Conservation (phyloP, 352 stramenopile species). For the Pythium rishiriense region DNA sequence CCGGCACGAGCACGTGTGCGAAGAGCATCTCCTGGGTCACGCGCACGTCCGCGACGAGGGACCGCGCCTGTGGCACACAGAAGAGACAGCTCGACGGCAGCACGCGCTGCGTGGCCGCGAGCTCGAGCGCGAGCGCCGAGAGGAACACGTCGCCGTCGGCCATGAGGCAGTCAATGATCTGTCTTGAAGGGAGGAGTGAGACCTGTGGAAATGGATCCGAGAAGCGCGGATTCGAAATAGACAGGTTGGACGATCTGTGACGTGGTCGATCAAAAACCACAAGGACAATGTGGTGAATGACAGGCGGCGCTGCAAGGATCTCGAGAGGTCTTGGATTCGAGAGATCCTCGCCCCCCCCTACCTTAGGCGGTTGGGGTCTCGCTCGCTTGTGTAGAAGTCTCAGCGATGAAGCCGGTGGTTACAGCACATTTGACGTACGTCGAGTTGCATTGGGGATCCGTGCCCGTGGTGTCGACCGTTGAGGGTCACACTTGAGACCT, state of each 20-base stretch:
- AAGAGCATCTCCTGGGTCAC: constrained; percentile 48
- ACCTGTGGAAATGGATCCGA: constrained; percentile 1
- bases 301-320: too few relatives aligned
- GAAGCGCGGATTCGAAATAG: background rate
- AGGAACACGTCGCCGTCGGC: constrained; percentile 41
- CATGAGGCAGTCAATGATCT: background rate
- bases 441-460: too few relatives aligned
- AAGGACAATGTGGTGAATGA: background rate
- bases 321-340: too few relatives aligned
- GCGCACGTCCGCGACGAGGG: constrained; percentile 44
- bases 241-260: background rate
- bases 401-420: too few relatives aligned
- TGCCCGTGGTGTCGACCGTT: too few relatives aligned
- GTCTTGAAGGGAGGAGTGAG: constrained; percentile 8
- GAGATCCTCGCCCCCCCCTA: too few relatives aligned
- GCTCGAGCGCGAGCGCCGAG: constrained; percentile 37
- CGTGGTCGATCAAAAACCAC: background rate
- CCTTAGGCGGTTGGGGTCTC: too few relatives aligned
- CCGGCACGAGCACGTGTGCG: constrained; percentile 56
- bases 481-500: too few relatives aligned
- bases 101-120: constrained; percentile 55
- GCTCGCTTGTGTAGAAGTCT: too few relatives aligned
- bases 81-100: constrained; percentile 54
- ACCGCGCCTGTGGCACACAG: constrained; percentile 65
- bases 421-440: too few relatives aligned